A percentile compares a stretch with the other conserved stretches of the same genome.
phyloP scores from a whole-genome alignment of 345 rosid genomes.

The Angophora floribunda region DNA sequence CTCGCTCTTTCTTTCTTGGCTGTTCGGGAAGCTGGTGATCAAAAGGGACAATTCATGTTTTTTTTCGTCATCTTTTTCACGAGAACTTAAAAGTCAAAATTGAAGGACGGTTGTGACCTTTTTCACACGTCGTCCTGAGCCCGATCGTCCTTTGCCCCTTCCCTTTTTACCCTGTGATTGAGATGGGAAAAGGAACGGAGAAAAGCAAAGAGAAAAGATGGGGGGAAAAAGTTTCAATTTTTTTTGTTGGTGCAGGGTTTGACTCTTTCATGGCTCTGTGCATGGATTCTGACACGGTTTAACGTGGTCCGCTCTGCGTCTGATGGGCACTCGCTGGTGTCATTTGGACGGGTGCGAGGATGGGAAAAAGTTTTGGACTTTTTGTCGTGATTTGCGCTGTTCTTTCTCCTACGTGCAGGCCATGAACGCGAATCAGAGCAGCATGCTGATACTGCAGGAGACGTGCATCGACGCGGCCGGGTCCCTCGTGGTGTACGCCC shows the following conservation, averaged over 20 bases:
- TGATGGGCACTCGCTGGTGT: background rate
- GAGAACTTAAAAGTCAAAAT: conserved; percentile 41
- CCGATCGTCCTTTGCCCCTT: background rate
- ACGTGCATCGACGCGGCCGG: conserved; percentile 93
- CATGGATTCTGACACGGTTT: background rate
- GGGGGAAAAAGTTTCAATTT: background rate
- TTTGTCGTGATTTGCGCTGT: background rate
- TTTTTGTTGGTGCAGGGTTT: background rate
- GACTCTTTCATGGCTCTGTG: conserved; percentile 1
- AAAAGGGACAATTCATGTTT: background rate
- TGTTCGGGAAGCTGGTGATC: background rate
- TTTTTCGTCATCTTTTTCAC: background rate
- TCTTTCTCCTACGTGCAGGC: conserved; percentile 29
- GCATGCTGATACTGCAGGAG: conserved; percentile 94
- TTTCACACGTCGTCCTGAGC: background rate
- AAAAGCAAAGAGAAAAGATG: background rate
- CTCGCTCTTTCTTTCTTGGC: no score
- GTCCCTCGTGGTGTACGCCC: conserved; percentile 96
- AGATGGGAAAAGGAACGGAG: background rate
- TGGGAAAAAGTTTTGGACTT: background rate
- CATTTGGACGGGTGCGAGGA: background rate
- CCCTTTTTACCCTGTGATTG: background rate
- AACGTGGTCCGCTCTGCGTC: background rate
- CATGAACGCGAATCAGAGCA: conserved; percentile 81
- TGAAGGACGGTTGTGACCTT: conserved; percentile 6